A percentile compares a stretch with the other conserved stretches of the same genome.
These are phyloP conservation scores for Phlebiopsis flavidoalba DNA, from an alignment of 768 basidiomycete genomes.

Conservation along the genomic window DNA sequence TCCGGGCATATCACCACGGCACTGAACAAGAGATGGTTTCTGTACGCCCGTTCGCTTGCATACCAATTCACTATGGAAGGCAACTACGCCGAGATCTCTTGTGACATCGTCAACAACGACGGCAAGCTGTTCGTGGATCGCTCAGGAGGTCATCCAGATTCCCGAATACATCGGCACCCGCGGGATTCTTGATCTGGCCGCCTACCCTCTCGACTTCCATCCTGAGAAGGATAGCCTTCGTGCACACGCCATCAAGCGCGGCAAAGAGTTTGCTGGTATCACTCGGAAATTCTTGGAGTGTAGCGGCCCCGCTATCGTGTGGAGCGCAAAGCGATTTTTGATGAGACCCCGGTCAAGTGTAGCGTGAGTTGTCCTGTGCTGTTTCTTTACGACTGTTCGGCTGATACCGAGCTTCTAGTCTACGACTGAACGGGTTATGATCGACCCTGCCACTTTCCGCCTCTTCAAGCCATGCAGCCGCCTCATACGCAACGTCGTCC, in stretches of 20 bases:
- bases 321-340: not conserved
- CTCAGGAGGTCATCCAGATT: not conserved
- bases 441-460: slow-evolving; percentile 1
- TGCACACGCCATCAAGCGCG: not conserved
- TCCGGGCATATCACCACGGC: not conserved
- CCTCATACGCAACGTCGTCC: not conserved
- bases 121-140: slow-evolving; percentile 2
- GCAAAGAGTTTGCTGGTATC: not conserved
- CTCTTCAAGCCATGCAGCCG: not conserved
- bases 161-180: not conserved
- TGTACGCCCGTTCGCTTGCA: not conserved
- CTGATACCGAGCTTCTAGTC: not conserved
- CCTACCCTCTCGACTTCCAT: not conserved
- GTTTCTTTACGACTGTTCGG: not conserved
- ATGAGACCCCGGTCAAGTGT: not conserved
- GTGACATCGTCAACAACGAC: slow-evolving; percentile 6
- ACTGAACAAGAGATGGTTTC: slow-evolving; percentile 4
- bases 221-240: not conserved
- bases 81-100: not conserved
- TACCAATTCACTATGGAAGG: not conserved
- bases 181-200: not conserved
- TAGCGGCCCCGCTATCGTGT: not conserved
- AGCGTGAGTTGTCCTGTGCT: not conserved
- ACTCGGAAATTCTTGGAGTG: not conserved
- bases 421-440: slow-evolving; percentile 5